These are phyloP conservation scores for Firmiana major DNA, from an alignment of 345 rosid genomes.

Conservation along the genomic window DNA sequence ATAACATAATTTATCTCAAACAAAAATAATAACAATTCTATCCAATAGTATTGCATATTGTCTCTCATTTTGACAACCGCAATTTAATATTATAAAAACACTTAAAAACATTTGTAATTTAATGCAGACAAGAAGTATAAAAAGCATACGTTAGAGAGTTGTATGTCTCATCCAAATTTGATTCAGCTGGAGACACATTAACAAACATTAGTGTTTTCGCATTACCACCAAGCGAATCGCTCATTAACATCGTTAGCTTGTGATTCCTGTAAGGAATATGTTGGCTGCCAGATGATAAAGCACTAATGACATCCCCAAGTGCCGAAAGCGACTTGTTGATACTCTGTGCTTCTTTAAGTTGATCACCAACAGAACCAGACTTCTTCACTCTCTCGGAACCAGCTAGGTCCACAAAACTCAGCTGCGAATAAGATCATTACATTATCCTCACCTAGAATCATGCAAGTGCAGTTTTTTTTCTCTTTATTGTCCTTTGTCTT, in stretches of 20 bases:
- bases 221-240: constrained; percentile 50
- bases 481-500: not conserved
- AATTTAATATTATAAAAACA: not conserved
- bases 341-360: constrained; percentile 79
- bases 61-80: too few species aligned
- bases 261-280: constrained; percentile 94
- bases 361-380: constrained; percentile 83
- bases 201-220: constrained; percentile 64
- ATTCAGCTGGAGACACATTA: constrained; percentile 83
- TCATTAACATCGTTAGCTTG: constrained; percentile 94
- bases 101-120: not conserved
- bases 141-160: constrained; percentile 72
- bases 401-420: constrained; percentile 97
- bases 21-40: not conserved
- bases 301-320: constrained; percentile 29
- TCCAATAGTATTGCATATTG: not conserved
- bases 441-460: not conserved
- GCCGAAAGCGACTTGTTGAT: constrained; percentile 42
- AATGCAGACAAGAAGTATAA: not conserved
- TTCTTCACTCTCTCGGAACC: constrained; percentile 98
- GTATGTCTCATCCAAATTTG: constrained; percentile 88
- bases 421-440: constrained; percentile 39
- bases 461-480: not conserved
- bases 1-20: not conserved
- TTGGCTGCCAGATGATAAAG: constrained; percentile 78